phyloP scores from a whole-genome alignment of 139 green algal species.

The Micromonas pusilla region DNA sequence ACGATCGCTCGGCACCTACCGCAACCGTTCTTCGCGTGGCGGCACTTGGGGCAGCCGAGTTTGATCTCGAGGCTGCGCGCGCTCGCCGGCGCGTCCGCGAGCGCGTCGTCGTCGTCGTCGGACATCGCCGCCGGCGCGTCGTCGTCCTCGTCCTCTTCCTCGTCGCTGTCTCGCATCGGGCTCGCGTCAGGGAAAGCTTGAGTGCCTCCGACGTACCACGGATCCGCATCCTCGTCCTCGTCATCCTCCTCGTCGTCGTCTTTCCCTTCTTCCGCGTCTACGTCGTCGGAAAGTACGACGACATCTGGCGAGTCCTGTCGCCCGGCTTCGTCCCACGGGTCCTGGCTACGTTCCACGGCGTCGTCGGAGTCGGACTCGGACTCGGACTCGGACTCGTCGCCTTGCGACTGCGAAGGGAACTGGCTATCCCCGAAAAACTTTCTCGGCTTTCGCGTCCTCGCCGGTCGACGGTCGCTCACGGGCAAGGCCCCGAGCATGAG shows the following conservation, averaged over 20 bases:
- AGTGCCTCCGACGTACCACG: no score
- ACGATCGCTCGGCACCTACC: background rate
- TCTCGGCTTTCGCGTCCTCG: background rate
- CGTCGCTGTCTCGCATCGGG: background rate
- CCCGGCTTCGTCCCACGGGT: no score
- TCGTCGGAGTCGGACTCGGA: no score
- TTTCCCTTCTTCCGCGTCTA: no score
- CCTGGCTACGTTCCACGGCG: no score
- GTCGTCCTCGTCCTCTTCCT: background rate
- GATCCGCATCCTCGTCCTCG: background rate
- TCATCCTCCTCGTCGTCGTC: background rate
- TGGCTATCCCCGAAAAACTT: background rate
- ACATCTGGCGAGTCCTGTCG: no score
- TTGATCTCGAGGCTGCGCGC: background rate
- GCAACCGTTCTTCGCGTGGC: background rate
- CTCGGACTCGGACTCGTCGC: no score
- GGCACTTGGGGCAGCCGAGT: slow-evolving; percentile 5
- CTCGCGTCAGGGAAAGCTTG: no score
- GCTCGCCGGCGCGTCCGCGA: background rate
- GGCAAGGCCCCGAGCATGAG: no score
- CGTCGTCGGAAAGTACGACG: no score
- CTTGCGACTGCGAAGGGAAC: background rate
- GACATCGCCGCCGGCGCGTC: background rate
- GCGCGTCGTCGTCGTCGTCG: background rate
- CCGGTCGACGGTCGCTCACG: background rate